Evolutionary conservation across 2,329 filamentous ascomycete genomes (phyloP).

Genomic region (Tolypocladium capitatum): DNA sequence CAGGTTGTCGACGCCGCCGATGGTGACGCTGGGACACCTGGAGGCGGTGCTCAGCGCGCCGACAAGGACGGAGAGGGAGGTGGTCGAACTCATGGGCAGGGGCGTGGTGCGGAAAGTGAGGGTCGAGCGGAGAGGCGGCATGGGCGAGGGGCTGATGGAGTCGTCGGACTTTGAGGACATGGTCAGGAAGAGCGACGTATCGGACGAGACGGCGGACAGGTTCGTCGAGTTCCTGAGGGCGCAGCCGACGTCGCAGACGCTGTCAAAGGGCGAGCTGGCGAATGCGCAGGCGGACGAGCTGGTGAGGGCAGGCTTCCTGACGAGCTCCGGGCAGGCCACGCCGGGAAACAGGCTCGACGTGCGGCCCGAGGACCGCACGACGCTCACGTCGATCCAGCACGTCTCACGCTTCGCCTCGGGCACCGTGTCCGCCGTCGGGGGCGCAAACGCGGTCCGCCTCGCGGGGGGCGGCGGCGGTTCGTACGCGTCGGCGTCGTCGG

Average conservation of each 20-base stretch:
- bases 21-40: conserved; percentile 54
- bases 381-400: conserved; percentile 45
- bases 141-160: conserved; percentile 53
- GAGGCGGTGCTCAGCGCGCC: conserved; percentile 49
- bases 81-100: conserved; percentile 43
- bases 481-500: conserved; percentile 8
- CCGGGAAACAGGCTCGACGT: conserved; percentile 26
- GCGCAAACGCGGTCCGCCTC: conserved; percentile 48
- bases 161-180: conserved; percentile 40
- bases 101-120: conserved; percentile 48
- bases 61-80: conserved; percentile 53
- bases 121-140: conserved; percentile 45
- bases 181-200: conserved; percentile 23
- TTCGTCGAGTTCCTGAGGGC: conserved; percentile 38
- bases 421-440: conserved; percentile 55
- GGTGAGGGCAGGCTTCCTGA: conserved; percentile 55
- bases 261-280: conserved; percentile 21
- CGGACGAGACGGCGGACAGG: conserved; percentile 29
- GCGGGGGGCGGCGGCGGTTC: conserved; percentile 36
- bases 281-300: conserved; percentile 40
- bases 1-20: conserved; percentile 43
- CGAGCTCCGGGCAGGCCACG: conserved; percentile 23
- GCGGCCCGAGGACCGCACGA: conserved; percentile 40
- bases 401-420: conserved; percentile 56
- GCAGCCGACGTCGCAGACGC: conserved; percentile 30